Conservation (phyloP, 1,284 basidiomycete genomes). For the Salmacisia buchloeana region DNA sequence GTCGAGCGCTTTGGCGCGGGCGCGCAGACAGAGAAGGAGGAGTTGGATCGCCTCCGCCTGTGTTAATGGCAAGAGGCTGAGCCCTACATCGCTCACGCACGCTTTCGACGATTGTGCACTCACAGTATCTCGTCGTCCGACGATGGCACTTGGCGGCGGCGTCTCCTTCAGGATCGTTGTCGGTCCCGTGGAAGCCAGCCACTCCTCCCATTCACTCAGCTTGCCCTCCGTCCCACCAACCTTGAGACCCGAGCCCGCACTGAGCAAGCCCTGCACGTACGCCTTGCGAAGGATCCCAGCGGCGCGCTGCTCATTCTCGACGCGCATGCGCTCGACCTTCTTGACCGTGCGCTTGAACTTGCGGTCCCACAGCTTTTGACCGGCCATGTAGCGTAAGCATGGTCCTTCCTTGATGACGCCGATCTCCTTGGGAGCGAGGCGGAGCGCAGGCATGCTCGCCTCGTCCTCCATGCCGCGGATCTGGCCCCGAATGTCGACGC, state of each 20-base stretch:
- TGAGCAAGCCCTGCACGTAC: conserved; percentile 20
- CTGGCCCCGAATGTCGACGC: conserved; percentile 71
- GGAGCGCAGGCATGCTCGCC: conserved; percentile 63
- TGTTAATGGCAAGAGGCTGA: background rate
- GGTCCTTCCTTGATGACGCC: conserved; percentile 56
- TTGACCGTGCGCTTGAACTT: conserved; percentile 21
- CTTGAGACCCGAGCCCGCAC: background rate
- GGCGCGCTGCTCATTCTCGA: conserved; percentile 14
- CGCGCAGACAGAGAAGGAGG: conserved; percentile 14
- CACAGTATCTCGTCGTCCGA: conserved; percentile 32
- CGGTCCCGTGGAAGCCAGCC: background rate
- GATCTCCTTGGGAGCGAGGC: conserved; percentile 60
- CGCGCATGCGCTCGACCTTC: conserved; percentile 18
- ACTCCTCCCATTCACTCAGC: background rate
- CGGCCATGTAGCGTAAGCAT: conserved; percentile 28
- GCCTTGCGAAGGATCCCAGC: conserved; percentile 19
- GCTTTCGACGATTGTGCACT: background rate
- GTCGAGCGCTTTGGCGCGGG: conserved; percentile 12
- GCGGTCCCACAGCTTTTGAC: conserved; percentile 31
- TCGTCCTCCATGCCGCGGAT: conserved; percentile 72
- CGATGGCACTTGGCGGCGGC: conserved; percentile 37
- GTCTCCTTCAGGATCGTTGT: conserved; percentile 19
- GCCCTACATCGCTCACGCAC: background rate
- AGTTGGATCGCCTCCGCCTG: conserved; percentile 15
- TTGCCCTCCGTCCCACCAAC: background rate